Evolutionary conservation across 2,329 filamentous ascomycete genomes (phyloP).

Genomic region (Penicillium sp.): DNA sequence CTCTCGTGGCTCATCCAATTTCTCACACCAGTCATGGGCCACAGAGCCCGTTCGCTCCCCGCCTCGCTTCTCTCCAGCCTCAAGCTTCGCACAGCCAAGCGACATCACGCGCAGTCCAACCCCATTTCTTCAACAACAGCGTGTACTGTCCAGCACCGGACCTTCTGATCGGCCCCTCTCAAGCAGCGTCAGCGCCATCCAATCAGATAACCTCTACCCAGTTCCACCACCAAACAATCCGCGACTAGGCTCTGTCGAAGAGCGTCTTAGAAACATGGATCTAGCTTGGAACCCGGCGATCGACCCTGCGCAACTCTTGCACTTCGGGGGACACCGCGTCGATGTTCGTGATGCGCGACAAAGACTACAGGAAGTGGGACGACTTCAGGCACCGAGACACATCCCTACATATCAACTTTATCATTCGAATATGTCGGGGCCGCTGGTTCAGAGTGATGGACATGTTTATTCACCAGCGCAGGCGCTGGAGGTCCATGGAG

Average conservation of each 20-base stretch:
- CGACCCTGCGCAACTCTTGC: constrained; percentile 25
- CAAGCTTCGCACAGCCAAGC: constrained; percentile 25
- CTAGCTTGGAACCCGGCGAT: constrained; percentile 26
- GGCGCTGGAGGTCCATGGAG: constrained; percentile 24
- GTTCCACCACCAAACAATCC: constrained; percentile 18
- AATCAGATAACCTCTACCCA: constrained; percentile 31
- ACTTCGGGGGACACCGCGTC: constrained; percentile 39
- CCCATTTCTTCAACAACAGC: constrained; percentile 28
- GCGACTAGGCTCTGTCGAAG: constrained; percentile 32
- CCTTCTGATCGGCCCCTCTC: constrained; percentile 19
- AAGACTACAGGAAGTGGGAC: constrained; percentile 29
- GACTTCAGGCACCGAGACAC: constrained; percentile 26
- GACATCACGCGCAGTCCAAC: constrained; percentile 16
- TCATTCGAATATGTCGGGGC: constrained; percentile 39
- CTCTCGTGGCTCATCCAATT: constrained; percentile 42
- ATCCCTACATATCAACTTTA: constrained; percentile 34
- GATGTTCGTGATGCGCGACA: constrained; percentile 40
- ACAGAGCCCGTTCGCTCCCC: constrained; percentile 45
- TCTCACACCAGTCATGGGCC: constrained; percentile 45
- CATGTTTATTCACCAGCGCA: constrained; percentile 25
- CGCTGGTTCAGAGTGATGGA: constrained; percentile 34
- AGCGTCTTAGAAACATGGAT: constrained; percentile 22
- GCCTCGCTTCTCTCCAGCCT: constrained; percentile 34
- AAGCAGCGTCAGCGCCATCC: constrained; percentile 23
- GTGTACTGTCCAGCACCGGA: constrained; percentile 26